Evolutionary conservation across 257 asterid genomes (phyloP).

Genomic region (Lycium barbarum): DNA sequence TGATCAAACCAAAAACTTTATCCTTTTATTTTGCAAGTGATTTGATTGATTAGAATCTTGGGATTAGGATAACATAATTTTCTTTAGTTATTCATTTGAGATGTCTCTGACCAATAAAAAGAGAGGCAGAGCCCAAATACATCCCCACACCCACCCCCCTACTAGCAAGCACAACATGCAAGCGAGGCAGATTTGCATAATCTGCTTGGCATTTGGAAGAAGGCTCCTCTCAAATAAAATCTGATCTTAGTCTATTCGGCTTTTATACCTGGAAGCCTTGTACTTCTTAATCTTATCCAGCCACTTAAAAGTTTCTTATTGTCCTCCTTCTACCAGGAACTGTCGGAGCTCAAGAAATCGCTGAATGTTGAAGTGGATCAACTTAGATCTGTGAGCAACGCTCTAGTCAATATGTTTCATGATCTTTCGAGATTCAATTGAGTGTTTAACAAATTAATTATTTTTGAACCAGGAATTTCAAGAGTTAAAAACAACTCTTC

Average conservation of each 20-base stretch:
- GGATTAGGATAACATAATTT: not conserved
- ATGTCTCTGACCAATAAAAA: not conserved
- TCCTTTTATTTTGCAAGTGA: not conserved
- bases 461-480: constrained; percentile 71
- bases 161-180: not conserved
- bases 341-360: constrained; percentile 74
- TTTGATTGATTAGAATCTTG: not conserved
- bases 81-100: not conserved
- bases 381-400: constrained; percentile 78
- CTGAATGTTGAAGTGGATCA: constrained; percentile 84
- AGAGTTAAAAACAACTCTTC: constrained; percentile 83
- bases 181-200: not conserved
- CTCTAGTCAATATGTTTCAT: not conserved
- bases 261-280: not conserved
- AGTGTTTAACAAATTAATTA: constrained; percentile 25
- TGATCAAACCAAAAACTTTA: not conserved
- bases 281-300: constrained; percentile 1
- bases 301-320: not conserved
- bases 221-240: not conserved
- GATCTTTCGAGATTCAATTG: not conserved
- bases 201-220: not conserved
- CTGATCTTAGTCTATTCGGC: not conserved
- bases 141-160: not conserved
- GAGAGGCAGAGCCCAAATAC: not conserved
- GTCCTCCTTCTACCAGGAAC: constrained; percentile 58